Conservation (phyloP, 177 flowering plant species). For the Vitis hybrid region DNA sequence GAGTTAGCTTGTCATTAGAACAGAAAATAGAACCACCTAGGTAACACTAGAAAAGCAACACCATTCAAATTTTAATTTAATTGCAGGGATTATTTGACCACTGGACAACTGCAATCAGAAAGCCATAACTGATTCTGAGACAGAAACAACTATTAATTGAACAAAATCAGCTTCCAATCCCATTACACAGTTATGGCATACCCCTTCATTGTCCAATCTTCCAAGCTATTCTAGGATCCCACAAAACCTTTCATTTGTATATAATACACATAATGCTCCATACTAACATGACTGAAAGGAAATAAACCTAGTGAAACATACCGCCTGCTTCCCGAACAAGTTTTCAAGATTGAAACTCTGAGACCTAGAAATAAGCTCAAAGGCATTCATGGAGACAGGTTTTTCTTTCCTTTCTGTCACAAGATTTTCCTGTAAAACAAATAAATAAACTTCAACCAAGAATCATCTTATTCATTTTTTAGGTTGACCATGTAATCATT, state of each 20-base stretch:
- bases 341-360: conserved; percentile 72
- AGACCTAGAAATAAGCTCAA: conserved; percentile 83
- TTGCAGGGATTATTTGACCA: too few species aligned
- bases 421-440: conserved; percentile 56
- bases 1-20: too few species aligned
- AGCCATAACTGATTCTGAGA: background rate
- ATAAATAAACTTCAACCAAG: background rate
- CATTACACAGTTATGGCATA: background rate
- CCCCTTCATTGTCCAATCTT: background rate
- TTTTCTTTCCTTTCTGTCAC: conserved; percentile 82
- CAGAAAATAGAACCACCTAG: background rate
- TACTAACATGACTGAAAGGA: too few species aligned
- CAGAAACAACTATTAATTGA: background rate
- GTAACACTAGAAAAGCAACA: background rate
- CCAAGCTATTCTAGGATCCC: background rate
- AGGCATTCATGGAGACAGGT: conserved; percentile 88
- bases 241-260: background rate
- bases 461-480: background rate
- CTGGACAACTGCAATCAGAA: background rate
- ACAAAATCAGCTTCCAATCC: background rate
- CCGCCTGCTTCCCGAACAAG: conserved; percentile 68
- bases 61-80: background rate
- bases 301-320: conserved; percentile 23
- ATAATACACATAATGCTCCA: too few species aligned
- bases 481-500: background rate